Evolutionary conservation across 495 filamentous ascomycete species (phyloP).

Genomic region (Penicillium fimorum): DNA sequence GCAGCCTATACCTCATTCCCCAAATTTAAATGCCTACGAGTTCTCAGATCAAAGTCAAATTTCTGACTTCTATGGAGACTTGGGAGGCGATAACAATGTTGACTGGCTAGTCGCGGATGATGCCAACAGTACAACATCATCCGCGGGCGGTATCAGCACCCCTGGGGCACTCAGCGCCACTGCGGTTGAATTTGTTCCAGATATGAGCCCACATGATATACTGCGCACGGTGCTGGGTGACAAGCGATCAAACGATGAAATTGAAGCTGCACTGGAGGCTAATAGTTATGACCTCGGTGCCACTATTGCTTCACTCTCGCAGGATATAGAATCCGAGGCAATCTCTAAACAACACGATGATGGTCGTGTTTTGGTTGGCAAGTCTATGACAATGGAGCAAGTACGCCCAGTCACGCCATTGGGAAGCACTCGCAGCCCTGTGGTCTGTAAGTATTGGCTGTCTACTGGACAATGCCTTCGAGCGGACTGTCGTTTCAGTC

Average conservation of each 20-base stretch:
- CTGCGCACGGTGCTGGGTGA: constrained; percentile 91
- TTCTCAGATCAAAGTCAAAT: constrained; percentile 74
- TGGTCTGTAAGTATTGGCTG: constrained; percentile 95
- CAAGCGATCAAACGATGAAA: constrained; percentile 86
- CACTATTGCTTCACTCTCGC: constrained; percentile 84
- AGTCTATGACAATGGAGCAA: constrained; percentile 77
- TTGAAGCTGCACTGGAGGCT: constrained; percentile 80
- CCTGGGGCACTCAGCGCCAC: constrained; percentile 71
- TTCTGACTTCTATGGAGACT: constrained; percentile 85
- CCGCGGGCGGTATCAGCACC: constrained; percentile 58
- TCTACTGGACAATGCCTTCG: constrained; percentile 89
- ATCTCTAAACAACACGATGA: constrained; percentile 36
- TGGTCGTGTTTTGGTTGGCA: constrained; percentile 73
- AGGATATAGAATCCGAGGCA: constrained; percentile 42
- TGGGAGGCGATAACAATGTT: constrained; percentile 82
- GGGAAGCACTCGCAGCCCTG: constrained; percentile 67
- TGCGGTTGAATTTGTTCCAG: constrained; percentile 76
- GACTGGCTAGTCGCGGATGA: constrained; percentile 97
- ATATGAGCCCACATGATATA: constrained; percentile 99
- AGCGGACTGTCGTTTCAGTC: constrained; percentile 95
- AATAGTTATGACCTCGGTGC: constrained; percentile 92
- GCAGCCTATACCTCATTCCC: constrained; percentile 94
- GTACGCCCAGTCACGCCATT: constrained; percentile 71
- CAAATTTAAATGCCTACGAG: constrained; percentile 89
- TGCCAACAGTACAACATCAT: constrained; percentile 70